A percentile compares a stretch with the other conserved stretches of the same genome.
Evolutionary conservation across 176 grass and related monocot species (phyloP).

Genomic region (Aechmea fasciata): DNA sequence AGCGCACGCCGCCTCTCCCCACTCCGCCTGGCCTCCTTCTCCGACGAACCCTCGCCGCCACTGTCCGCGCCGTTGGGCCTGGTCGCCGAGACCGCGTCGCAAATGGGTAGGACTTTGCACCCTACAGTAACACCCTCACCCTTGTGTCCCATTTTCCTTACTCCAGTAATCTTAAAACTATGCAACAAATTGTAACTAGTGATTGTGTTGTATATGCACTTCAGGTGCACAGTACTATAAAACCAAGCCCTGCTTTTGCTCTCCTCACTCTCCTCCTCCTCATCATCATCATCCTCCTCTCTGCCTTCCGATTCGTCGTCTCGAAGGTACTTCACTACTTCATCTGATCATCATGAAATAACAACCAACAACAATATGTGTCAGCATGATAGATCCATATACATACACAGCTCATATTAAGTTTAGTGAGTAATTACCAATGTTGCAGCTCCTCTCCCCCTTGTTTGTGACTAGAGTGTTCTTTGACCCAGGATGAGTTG

Average conservation of each 20-base stretch:
- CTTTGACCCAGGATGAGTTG: not conserved
- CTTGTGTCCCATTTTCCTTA: conserved; percentile 15
- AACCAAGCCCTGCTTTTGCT: not conserved
- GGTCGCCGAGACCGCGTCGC: conserved; percentile 13
- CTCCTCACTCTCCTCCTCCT: not conserved
- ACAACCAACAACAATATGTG: not conserved
- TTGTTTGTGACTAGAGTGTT: no score
- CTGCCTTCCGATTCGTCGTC: not conserved
- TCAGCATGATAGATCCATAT: not conserved
- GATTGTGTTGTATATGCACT: no score
- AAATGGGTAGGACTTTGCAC: conserved; percentile 36
- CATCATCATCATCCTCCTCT: not conserved
- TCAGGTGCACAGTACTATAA: not conserved
- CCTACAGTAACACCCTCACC: conserved; percentile 21
- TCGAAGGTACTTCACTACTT: not conserved
- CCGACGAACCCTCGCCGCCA: conserved; percentile 2
- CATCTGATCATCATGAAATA: not conserved
- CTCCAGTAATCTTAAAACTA: not conserved
- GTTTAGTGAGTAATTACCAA: not conserved
- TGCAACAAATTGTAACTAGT: no score
- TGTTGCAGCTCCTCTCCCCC: not conserved
- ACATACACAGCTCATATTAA: not conserved
- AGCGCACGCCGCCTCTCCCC: conserved; percentile 20
- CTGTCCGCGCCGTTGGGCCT: conserved; percentile 10
- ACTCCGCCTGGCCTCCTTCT: conserved; percentile 9